Evolutionary conservation across 345 rosid species (phyloP).

Genomic region (Ailanthus altissimus): DNA sequence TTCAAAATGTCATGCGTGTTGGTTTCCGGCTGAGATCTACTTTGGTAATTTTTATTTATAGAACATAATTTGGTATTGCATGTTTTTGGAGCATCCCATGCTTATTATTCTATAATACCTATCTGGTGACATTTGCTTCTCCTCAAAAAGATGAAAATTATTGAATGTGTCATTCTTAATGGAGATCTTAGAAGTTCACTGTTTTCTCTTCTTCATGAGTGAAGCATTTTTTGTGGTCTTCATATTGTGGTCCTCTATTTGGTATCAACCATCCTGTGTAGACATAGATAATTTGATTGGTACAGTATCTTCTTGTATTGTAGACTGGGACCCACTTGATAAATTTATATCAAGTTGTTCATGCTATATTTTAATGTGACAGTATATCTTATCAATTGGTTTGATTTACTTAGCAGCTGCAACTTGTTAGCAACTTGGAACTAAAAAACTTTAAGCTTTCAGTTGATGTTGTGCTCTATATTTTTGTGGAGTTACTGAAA

Average conservation of each 20-base stretch:
- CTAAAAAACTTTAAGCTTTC: background rate
- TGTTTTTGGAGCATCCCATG: conserved; percentile 12
- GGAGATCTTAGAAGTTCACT: background rate
- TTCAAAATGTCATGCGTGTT: conserved; percentile 98
- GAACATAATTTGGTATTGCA: background rate
- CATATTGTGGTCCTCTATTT: background rate
- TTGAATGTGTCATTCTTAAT: background rate
- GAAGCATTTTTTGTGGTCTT: background rate
- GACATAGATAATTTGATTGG: background rate
- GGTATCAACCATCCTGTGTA: background rate
- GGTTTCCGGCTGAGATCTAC: conserved; percentile 92
- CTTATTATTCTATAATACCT: background rate
- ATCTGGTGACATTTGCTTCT: background rate
- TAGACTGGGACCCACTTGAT: background rate
- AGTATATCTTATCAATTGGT: background rate
- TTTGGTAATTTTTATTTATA: conserved; percentile 55
- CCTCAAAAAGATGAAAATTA: background rate
- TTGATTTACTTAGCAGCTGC: background rate
- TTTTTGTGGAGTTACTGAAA: background rate
- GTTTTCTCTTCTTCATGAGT: background rate
- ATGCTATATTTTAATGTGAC: background rate
- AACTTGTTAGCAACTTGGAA: background rate
- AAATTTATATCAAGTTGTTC: background rate
- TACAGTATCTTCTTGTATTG: background rate
- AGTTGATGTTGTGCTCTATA: background rate